These are phyloP conservation scores for Stagonosporopsis vannaccii DNA, from an alignment of 2,329 filamentous ascomycete species.

Conservation along the genomic window DNA sequence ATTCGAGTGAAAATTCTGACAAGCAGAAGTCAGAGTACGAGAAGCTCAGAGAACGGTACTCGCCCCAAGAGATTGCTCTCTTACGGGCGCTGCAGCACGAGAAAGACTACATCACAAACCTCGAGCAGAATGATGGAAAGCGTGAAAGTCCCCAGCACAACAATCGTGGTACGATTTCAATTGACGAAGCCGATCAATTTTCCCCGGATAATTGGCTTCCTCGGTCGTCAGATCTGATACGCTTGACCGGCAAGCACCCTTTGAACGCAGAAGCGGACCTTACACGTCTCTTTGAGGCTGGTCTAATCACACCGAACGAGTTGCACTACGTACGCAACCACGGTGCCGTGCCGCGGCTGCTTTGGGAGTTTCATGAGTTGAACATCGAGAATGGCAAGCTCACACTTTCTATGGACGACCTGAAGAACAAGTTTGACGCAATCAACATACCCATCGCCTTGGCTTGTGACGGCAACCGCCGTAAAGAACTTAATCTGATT, in stretches of 20 bases:
- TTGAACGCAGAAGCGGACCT: conserved; percentile 60
- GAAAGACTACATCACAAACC: conserved; percentile 50
- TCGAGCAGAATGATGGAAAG: conserved; percentile 56
- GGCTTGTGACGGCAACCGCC: conserved; percentile 64
- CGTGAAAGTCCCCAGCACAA: conserved; percentile 47
- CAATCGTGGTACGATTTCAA: conserved; percentile 42
- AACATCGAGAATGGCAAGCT: conserved; percentile 53
- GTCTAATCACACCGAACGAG: conserved; percentile 60
- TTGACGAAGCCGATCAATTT: conserved; percentile 61
- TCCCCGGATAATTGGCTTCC: conserved; percentile 64
- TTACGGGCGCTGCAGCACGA: conserved; percentile 54
- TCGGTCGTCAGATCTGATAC: conserved; percentile 55
- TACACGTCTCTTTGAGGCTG: conserved; percentile 53
- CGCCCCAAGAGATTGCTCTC: conserved; percentile 51
- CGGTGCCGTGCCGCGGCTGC: conserved; percentile 59
- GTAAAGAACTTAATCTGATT: conserved; percentile 62
- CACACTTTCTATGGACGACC: conserved; percentile 53
- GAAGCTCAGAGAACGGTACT: conserved; percentile 48
- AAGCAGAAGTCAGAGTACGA: conserved; percentile 33
- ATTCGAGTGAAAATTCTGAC: conserved; percentile 28
- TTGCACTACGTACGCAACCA: conserved; percentile 64
- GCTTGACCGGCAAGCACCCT: conserved; percentile 62
- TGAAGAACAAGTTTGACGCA: conserved; percentile 56
- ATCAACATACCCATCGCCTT: conserved; percentile 62
- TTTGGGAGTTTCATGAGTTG: conserved; percentile 60